Base-by-base conservation (phyloP, 805 yeast genomes). In the Yamadazyma sp. region DNA sequence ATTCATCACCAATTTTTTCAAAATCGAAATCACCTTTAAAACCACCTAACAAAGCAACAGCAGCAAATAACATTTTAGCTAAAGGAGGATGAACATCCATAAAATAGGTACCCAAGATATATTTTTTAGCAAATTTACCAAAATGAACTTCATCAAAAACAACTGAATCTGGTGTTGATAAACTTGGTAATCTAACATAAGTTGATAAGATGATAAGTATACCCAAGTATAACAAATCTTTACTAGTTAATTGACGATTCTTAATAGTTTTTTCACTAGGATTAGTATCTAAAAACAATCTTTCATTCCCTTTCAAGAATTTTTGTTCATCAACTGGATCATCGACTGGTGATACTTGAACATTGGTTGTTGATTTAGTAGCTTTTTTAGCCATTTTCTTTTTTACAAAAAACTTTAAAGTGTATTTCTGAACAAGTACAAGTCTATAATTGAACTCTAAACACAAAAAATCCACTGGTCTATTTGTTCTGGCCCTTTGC, bases 91-190 rank as follows among this genome's bases (percentile, higher is more conserved):
- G 85, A 28, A 78, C 82, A 55, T 81, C 89, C 75, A 82, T 70
- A 58, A 82, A 83, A 52, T 69, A 82, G 12, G 59, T 58, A 13
- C 86, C 85, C 35, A 63, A 58, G 35, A 80, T 71, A 63, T 88
- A 93, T 60, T 85, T 80, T 39, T 82, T 73, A 21, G 96, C 95
- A 63, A 91, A 93, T n/a, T 94, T 94, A 38, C 98, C 98, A 52
- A 93, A 93, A 60, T 86, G 95, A 26, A 85, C 93, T 59, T 91
- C 98, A 58, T 88, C 96, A 47, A 86, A 86, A 9, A 91, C 95
- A 23, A 88, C 94, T 19, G 89, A 78, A 49, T 78, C 62, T 25
- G 99, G 99, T 43, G 63, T 53, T 18, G 73, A 65, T 39, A 93
- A 65, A 35, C 73, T 65, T 45, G 69, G 65, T 35, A 83, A 66